These are phyloP conservation scores for Chaetothyriales sp. DNA, from an alignment of 2,329 filamentous ascomycete genomes.

Conservation along the genomic window DNA sequence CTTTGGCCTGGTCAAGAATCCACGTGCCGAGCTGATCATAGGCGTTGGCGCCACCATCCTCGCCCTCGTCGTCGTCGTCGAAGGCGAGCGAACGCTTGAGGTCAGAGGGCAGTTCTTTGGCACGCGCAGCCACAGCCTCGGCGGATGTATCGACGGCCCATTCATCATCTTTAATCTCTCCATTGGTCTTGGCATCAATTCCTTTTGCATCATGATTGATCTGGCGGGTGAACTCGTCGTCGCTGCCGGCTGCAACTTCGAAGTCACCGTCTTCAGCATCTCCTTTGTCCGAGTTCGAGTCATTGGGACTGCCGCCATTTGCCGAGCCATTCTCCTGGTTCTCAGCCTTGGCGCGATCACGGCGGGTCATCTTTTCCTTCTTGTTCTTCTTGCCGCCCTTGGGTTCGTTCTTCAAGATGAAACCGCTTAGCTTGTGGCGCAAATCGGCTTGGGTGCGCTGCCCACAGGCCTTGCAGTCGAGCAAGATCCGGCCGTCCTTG, in stretches of 20 bases:
- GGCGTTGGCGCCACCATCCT: conserved; percentile 56
- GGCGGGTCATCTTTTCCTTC: conserved; percentile 77
- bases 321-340: conserved; percentile 41
- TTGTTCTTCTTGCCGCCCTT: conserved; percentile 96
- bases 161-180: conserved; percentile 65
- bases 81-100: conserved; percentile 85
- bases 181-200: conserved; percentile 51
- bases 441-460: conserved; percentile 83
- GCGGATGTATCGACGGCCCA: conserved; percentile 97
- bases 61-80: conserved; percentile 66
- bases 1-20: conserved; percentile 62
- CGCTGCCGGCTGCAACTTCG: conserved; percentile 60
- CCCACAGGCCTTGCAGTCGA: conserved; percentile 98
- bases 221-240: conserved; percentile 77
- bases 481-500: conserved; percentile 80
- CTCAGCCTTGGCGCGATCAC: conserved; percentile 56
- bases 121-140: conserved; percentile 86
- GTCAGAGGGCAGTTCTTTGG: conserved; percentile 82
- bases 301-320: conserved; percentile 46
- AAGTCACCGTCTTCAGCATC: conserved; percentile 52
- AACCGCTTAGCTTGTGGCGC: conserved; percentile 88
- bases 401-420: conserved; percentile 91
- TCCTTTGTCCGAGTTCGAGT: conserved; percentile 49
- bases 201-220: conserved; percentile 56
- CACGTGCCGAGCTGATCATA: conserved; percentile 91